A percentile compares a stretch with the other conserved stretches of the same genome.
phyloP scores from a whole-genome alignment of 1,284 basidiomycete species.

The Heterobasidion irregulare region DNA sequence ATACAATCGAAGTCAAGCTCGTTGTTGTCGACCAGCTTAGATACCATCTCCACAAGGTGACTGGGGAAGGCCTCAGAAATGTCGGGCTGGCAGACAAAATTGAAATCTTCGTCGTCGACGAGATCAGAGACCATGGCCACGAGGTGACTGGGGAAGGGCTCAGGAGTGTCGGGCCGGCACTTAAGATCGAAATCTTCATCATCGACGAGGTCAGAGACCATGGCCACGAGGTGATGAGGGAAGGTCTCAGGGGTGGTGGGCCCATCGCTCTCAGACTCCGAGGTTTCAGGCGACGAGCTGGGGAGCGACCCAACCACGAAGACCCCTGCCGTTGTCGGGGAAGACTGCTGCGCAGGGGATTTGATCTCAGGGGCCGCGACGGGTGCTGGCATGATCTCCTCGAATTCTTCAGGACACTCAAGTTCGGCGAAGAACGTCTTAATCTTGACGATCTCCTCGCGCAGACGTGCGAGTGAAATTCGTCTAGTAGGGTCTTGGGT shows the following conservation, averaged over 20 bases:
- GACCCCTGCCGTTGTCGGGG: background rate
- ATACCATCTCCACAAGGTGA: too few relatives aligned
- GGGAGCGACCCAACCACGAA: background rate
- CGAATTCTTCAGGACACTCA: background rate
- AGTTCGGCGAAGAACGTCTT: slow-evolving; percentile 48
- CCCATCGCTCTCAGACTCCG: background rate
- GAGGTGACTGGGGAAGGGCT: too few relatives aligned
- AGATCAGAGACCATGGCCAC: too few relatives aligned
- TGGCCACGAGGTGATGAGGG: background rate
- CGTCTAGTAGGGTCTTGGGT: background rate
- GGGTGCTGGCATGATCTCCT: background rate
- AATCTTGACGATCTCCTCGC: slow-evolving; percentile 47
- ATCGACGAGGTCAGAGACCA: background rate
- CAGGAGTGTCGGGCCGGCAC: too few relatives aligned
- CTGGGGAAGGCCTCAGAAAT: too few relatives aligned
- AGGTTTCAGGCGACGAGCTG: background rate
- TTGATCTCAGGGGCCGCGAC: background rate
- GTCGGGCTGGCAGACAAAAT: too few relatives aligned
- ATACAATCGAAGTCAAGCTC: too few relatives aligned
- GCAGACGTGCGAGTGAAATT: slow-evolving; percentile 55
- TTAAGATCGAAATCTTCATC: background rate
- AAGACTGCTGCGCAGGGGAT: background rate
- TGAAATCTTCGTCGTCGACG: too few relatives aligned
- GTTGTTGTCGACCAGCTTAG: too few relatives aligned
- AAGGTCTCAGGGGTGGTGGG: background rate